phyloP scores from a whole-genome alignment of 192 early-diverging fungal genomes.

The Rhizophagus sp. region DNA sequence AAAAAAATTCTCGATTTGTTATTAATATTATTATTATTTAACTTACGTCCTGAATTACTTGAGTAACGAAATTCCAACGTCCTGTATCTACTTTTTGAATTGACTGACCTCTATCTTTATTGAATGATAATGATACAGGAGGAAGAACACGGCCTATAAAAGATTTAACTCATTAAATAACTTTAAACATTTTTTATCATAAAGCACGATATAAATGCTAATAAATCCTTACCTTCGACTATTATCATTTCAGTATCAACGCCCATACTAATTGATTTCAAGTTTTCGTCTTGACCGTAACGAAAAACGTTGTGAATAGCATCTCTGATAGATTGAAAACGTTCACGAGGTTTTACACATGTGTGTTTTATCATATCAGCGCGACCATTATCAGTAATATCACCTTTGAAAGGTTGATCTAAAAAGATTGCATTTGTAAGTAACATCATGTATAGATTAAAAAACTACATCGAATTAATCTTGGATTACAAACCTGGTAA shows the following conservation, averaged over 20 bases:
- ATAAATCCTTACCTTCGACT: neutral
- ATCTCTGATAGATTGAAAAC: neutral
- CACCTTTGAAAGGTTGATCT: neutral
- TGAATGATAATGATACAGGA: neutral
- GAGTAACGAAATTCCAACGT: neutral
- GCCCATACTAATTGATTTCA: neutral
- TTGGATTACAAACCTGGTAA: neutral
- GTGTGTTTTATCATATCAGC: neutral
- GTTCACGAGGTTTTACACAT: neutral
- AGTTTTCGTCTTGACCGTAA: neutral
- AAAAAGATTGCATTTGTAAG: neutral
- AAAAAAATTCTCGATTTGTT: neutral
- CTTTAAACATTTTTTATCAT: neutral
- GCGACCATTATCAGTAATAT: neutral
- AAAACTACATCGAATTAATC: too few relatives aligned
- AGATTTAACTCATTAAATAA: neutral
- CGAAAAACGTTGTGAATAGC: neutral
- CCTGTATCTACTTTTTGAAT: neutral
- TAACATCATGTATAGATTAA: neutral
- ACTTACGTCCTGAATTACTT: neutral
- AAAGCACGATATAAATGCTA: neutral
- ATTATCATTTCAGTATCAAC: neutral
- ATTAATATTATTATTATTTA: neutral
- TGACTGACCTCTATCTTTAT: neutral
- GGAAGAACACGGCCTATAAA: neutral